Evolutionary conservation across 768 basidiomycete genomes (phyloP).

Genomic region (Boletus sp.): DNA sequence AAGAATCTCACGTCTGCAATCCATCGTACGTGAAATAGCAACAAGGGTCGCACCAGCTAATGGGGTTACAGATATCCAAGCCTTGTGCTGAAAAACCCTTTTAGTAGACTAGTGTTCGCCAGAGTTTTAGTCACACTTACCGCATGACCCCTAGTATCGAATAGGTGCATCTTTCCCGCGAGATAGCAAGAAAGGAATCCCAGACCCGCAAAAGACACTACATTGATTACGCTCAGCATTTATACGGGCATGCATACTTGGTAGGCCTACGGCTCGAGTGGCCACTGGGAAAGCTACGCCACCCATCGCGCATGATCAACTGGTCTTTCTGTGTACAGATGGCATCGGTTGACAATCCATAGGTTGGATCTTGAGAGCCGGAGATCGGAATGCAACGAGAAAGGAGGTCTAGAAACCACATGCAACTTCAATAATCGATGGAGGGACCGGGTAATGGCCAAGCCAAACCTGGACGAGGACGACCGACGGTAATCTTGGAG

Average conservation of each 20-base stretch:
- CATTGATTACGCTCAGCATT: slow-evolving; percentile 5
- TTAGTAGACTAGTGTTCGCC: neutral
- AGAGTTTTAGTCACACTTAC: slow-evolving; percentile 34
- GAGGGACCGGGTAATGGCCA: neutral
- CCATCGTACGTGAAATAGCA: slow-evolving; percentile 87
- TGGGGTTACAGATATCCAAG: slow-evolving; percentile 80
- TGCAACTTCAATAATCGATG: neutral
- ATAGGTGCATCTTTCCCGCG: slow-evolving; percentile 89
- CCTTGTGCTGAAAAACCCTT: slow-evolving; percentile 50
- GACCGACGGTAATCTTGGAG: slow-evolving; percentile 82
- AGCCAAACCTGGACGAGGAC: slow-evolving; percentile 75
- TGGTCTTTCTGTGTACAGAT: slow-evolving; percentile 76
- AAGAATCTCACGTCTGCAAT: slow-evolving; percentile 63
- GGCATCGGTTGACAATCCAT: slow-evolving; percentile 66
- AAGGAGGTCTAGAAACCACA: slow-evolving; percentile 23
- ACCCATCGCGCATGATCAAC: slow-evolving; percentile 70
- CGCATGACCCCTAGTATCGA: slow-evolving; percentile 73
- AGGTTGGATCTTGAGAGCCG: slow-evolving; percentile 64
- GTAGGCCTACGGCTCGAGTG: slow-evolving; percentile 73
- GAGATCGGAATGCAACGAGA: slow-evolving; percentile 59
- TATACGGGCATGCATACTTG: neutral
- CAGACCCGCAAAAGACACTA: slow-evolving; percentile 91
- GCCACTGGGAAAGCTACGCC: slow-evolving; percentile 89
- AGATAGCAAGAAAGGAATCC: slow-evolving; percentile 87
- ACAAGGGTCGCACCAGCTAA: slow-evolving; percentile 74